phyloP scores from a whole-genome alignment of 23 red algal genomes.

The Gracilaria caudata region DNA sequence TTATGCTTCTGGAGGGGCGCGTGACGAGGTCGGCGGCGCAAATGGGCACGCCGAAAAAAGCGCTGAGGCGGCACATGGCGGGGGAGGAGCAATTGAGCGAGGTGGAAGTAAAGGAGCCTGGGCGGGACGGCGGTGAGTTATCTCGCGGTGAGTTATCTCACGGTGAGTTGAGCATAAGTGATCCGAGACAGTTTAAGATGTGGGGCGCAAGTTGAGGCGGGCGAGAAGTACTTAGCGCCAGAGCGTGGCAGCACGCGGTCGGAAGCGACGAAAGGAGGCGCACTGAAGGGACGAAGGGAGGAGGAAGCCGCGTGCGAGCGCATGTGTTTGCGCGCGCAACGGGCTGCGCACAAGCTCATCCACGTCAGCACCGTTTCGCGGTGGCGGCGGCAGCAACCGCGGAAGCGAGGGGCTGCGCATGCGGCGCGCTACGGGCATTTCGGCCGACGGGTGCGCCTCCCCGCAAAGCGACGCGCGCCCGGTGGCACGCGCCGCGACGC shows the following conservation, averaged over 20 bases:
- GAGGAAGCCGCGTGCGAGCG: not conserved
- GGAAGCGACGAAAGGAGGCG: not conserved
- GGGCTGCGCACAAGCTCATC: not conserved
- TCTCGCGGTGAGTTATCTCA: too few species aligned
- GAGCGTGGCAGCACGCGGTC: too few species aligned
- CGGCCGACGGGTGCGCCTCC: too few species aligned
- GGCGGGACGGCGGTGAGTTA: not conserved
- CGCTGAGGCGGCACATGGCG: conserved; percentile 84
- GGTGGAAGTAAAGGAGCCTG: not conserved
- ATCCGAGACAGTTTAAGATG: not conserved
- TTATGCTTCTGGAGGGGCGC: conserved; percentile 81
- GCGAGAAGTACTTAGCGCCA: too few species aligned
- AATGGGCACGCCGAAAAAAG: conserved; percentile 84
- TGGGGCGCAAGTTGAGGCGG: too few species aligned
- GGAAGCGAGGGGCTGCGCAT: not conserved
- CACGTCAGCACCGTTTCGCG: not conserved
- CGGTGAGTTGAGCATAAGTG: not conserved
- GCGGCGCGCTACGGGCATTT: not conserved
- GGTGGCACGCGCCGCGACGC: not conserved
- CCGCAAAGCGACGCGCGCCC: too few species aligned
- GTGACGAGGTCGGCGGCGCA: conserved; percentile 87
- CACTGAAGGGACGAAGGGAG: not conserved
- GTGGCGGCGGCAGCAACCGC: too few species aligned
- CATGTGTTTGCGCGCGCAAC: not conserved
- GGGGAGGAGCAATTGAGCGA: not conserved